Percentiles rank a stretch among this genome's conserved stretches.
phyloP scores from a whole-genome alignment of 176 grass and related monocot genomes.

The Triticum urartu region DNA sequence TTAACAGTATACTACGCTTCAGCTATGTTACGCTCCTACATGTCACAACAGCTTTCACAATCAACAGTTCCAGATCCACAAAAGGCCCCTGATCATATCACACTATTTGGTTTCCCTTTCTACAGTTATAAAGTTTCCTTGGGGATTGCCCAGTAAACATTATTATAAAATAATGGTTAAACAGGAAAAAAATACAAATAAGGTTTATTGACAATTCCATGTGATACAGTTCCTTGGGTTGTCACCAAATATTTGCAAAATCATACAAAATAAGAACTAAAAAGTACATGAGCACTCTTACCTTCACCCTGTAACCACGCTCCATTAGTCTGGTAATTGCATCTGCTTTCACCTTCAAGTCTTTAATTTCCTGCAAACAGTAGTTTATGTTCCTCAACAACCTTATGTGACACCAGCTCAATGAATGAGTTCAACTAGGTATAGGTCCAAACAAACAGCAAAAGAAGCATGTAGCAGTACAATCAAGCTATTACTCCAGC shows the following conservation, averaged over 20 bases:
- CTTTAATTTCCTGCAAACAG: constrained; percentile 39
- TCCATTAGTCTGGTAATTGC: constrained; percentile 42
- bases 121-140: neutral
- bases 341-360: constrained; percentile 54
- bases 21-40: neutral
- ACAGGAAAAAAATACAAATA: neutral
- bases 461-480: neutral
- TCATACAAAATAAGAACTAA: neutral
- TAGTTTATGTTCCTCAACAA: neutral
- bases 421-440: neutral
- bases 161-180: neutral
- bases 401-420: neutral
- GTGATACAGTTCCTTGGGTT: neutral
- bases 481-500: constrained; percentile 21
- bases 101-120: neutral
- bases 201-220: neutral
- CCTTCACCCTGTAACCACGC: constrained; percentile 53
- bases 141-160: neutral
- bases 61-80: neutral
- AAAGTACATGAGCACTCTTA: neutral
- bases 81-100: neutral
- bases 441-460: neutral
- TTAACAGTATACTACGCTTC: neutral
- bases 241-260: constrained; percentile 2
- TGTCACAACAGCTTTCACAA: neutral